Evolutionary conservation across 495 filamentous ascomycete species (phyloP).

Genomic region (Xylaria nigripes): DNA sequence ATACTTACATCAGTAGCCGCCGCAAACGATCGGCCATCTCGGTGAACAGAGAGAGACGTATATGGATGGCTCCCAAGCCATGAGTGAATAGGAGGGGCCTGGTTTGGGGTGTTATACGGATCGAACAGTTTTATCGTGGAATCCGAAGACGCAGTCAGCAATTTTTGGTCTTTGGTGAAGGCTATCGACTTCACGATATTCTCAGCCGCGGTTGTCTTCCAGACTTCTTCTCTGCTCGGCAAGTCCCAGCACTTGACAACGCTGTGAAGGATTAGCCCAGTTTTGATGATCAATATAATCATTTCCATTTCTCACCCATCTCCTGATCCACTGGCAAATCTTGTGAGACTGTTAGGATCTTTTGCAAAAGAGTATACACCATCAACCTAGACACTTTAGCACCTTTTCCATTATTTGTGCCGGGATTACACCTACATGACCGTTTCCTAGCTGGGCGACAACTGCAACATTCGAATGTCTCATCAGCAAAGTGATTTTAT

Average conservation of each 20-base stretch:
- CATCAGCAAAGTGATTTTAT: not conserved
- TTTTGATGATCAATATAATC: not conserved
- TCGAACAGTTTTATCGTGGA: slow-evolving; percentile 83
- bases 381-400: slow-evolving; percentile 45
- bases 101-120: slow-evolving; percentile 63
- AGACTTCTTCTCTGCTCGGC: slow-evolving; percentile 66
- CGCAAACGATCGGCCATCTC: slow-evolving; percentile 63
- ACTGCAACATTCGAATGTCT: slow-evolving; percentile 26
- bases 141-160: slow-evolving; percentile 87
- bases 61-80: slow-evolving; percentile 78
- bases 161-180: slow-evolving; percentile 75
- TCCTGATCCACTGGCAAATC: slow-evolving; percentile 12
- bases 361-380: slow-evolving; percentile 74
- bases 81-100: slow-evolving; percentile 60
- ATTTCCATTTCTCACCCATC: slow-evolving; percentile 7
- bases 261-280: slow-evolving; percentile 42
- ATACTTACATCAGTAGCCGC: slow-evolving; percentile 53
- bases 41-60: slow-evolving; percentile 77
- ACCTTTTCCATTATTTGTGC: not conserved
- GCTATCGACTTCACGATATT: slow-evolving; percentile 86
- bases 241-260: slow-evolving; percentile 94
- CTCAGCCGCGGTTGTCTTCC: slow-evolving; percentile 61
- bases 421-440: slow-evolving; percentile 47
- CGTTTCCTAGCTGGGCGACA: slow-evolving; percentile 73
- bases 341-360: slow-evolving; percentile 53